Base-by-base conservation (phyloP, 495 filamentous ascomycete genomes). In the Penicillium odoratum region DNA sequence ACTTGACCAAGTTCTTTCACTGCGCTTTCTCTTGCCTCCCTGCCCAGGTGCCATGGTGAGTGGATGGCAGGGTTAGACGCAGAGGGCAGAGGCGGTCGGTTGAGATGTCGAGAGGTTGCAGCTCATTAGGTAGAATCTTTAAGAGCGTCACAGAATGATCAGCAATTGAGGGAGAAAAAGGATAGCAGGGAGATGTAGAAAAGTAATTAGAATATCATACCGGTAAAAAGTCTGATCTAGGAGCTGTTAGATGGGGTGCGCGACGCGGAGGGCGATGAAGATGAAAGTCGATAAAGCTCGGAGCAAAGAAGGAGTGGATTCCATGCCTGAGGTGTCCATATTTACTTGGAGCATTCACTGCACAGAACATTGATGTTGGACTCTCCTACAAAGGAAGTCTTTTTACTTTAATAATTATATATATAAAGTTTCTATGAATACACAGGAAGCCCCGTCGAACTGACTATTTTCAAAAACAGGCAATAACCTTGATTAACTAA, bases 21-120 rank as follows among this genome's bases (percentile, higher is more conserved):
- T 74, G 63, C 84, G 73, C 72, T 87, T 87, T 55, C 84, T 74
- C 72, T 87, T 87, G 51, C 76, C 77, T 64, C 74, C 75, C 58
- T 77, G 69, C 62, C 76, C 79, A 54, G 79, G 79, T 67, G 79
- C 75, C 80, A 83, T 83, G 62, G 60, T 69, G 67, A 49, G 45
- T 15, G n/a, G 30, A 38, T 29, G 56, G 56, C 58, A 57, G 55
- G 62, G 51, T 63, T 67, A 66, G 47, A 64, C 57, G 56, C 66
- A 58, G 66, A 62, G 64, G 66, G 65, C 53, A 60, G 64, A 66
- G 60, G 66, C 48, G 61, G 65, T 66, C 51, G 60, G 58, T 62
- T 64, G 59, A 44, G 60, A 65, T 61, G 53, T 52, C 52, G 63
- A 61, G 57, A 72, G 66, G 61, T 80, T 75, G 59, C 56, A 64